Evolutionary conservation across 306 rosid species (phyloP), one percentile per base, ranked within the genome.

Genomic region (Pachyrhizus erosus): DNA sequence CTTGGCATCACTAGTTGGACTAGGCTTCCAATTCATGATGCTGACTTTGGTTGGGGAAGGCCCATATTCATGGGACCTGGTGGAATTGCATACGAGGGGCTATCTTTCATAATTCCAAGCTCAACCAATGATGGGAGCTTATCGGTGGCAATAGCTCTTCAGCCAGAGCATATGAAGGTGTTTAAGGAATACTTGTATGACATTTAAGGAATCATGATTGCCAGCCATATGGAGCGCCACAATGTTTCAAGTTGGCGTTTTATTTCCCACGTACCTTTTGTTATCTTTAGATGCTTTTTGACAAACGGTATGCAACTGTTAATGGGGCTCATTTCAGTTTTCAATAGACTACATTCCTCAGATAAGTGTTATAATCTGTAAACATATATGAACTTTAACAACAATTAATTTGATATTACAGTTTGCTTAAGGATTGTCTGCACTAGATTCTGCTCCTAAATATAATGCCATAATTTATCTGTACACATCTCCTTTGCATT

Each of bases 31-130:
- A 90, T 96, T 23, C 91, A 96, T 37, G 97, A 96, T 71, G 99
- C 99, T 76, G 96, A 96, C 58, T 96, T 96, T 42, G 99, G 99
- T 57, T 96, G 98, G 98, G 98, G 99, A 20, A 89, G 96, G 33
- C 99, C 99, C 6, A 89, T 93, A 18, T 96, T 96, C 83, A 90
- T 96, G 99, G 99, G 99, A 27, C 99, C 98, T 2, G 99, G 98
- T 18, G 99, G 98, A 37, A 90, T 96, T 42, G 88, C 94, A 0
- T 96, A 84, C 2, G 99, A 96, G 78, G 99, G 99, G 0, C 65
- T 96, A 2, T 90, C 96, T 39, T 93, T 86, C 27, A 83, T 96
- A 24, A 48, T 93, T 48, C 98, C 97, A 5, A 91, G 93, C 82
- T 78, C 99, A 57, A 69, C 70, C 3, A 84, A 84, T 55, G 97